Base-by-base conservation (phyloP, 139 green algal species). In the Medakamo hakoo region DNA sequence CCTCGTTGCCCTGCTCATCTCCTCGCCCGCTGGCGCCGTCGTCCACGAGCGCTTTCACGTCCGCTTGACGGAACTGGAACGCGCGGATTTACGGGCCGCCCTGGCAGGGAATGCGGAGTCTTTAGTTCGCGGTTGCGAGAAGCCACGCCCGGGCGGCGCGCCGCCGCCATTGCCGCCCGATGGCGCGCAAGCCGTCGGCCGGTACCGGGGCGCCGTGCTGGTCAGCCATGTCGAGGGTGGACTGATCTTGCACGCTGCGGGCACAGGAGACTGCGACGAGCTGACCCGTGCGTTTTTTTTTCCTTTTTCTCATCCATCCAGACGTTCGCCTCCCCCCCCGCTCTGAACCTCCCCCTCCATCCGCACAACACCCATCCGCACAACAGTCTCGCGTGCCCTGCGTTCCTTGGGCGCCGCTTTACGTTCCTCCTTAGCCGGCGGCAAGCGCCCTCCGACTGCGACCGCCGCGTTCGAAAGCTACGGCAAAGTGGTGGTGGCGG, bases 31-130 rank as follows among this genome's bases (percentile, higher is more conserved):
- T 22, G 63, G 68, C 22, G 30, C 59, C 26, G 63, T 73, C 19
- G 29, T 73, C 16, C 63, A 66, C 31, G 68, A 73, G 63, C 68
- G 68, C 20, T 73, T 73, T 49, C 68, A 66, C 56, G 31, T 29
- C 29, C 58, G 52, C 29, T 66, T 73, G 24, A 59, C 58, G 5
- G 63, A 73, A 49, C 16, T 65, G 1, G 68, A 73, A 26, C 67
- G 63, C 30, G 68, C 57, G 29, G 68, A 73, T 23, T 59, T 73
- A 26, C 52, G 68, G 27, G 49, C 29, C 18, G 63, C 68, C 1
- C 63, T 69, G 40, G 40, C 40, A 21, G n/a, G n/a, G n/a, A n/a
- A n/a, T n/a, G n/a, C n/a, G n/a, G n/a, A n/a, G n/a, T n/a, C n/a
- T n/a, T n/a, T n/a, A n/a, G n/a, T n/a, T n/a, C n/a, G n/a, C n/a